Base-by-base conservation (phyloP, 345 rosid genomes). In the Salix exigua region DNA sequence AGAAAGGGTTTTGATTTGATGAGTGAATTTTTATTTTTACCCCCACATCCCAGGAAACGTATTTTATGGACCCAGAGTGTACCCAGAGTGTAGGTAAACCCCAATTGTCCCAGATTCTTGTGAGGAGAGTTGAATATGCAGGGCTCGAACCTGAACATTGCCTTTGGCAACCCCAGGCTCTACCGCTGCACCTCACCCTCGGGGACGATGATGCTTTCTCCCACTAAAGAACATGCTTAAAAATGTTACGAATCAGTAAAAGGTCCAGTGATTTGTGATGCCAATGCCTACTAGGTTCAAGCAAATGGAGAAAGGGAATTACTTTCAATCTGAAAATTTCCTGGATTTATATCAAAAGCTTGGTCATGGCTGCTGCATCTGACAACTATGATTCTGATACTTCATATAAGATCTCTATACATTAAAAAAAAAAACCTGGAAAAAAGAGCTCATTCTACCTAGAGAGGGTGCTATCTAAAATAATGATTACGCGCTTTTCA, bases 371-470 rank as follows among this genome's bases (percentile, higher is more conserved):
- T 75, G 69, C 75, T 75, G 70, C 73, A 66, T 63, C 46, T 65
- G 42, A 61, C 33, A 33, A 61, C 33, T 28, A 58, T 50, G 26
- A 72, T 72, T 73, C 64, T 76, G 65, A 73, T 50, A 44, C 33
- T 61, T 42, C 42, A 71, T 25, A 55, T n/a, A 38, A n/a, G 31
- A 70, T 77, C 82, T 30, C 78, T 81, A 67, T 76, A 81, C 78
- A 78, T 74, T 76, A 70, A 10, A 37, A 60, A 44, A 2, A 63
- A 35, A 10, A 51, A 50, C 42, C 10, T 28, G 38, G 30, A 53
- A 40, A 65, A 33, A 7, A 16, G 62, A 65, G 55, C 71, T 7
- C n/a, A 23, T 42, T 74, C 73, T 72, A 74, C 80, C 55, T 50
- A 33, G 42, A 37, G 33, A 17, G 30, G 30, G 31, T 35, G 64